Conservation (phyloP, 2,329 filamentous ascomycete species). For the Myriosclerotinia scirpicola region DNA sequence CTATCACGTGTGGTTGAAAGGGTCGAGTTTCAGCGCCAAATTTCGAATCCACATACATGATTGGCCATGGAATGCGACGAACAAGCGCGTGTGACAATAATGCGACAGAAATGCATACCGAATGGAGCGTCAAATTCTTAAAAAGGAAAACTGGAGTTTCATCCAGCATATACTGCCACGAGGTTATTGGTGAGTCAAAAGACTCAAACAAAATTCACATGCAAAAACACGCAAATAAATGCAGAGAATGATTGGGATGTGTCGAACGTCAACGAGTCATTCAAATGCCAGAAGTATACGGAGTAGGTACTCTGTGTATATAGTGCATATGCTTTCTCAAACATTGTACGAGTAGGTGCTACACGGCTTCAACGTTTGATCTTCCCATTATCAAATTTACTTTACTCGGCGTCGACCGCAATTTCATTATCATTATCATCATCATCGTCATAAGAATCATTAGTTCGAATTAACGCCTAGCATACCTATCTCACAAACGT, state of each 20-base stretch:
- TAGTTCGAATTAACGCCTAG: background rate
- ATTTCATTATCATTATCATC: background rate
- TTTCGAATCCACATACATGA: conserved; percentile 1
- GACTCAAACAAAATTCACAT: conserved; percentile 7
- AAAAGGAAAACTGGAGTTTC: conserved; percentile 24
- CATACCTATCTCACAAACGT: background rate
- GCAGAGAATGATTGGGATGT: background rate
- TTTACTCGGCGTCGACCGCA: background rate
- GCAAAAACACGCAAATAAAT: background rate
- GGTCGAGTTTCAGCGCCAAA: conserved; percentile 20
- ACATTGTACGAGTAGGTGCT: background rate
- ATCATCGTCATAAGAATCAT: background rate
- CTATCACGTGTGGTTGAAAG: background rate
- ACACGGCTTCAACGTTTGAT: background rate
- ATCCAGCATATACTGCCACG: conserved; percentile 25
- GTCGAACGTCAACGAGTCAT: background rate
- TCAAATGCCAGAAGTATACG: conserved; percentile 1
- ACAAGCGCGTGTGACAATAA: conserved; percentile 13
- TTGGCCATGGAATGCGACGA: conserved; percentile 14
- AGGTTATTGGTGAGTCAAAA: conserved; percentile 24
- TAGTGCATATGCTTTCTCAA: background rate
- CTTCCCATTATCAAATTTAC: background rate
- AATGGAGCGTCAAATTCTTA: conserved; percentile 2
- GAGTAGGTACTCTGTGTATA: background rate
- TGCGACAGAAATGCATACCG: conserved; percentile 16